Evolutionary conservation across 2,329 filamentous ascomycete species (phyloP).

Genomic region (Helminthosporium solani): DNA sequence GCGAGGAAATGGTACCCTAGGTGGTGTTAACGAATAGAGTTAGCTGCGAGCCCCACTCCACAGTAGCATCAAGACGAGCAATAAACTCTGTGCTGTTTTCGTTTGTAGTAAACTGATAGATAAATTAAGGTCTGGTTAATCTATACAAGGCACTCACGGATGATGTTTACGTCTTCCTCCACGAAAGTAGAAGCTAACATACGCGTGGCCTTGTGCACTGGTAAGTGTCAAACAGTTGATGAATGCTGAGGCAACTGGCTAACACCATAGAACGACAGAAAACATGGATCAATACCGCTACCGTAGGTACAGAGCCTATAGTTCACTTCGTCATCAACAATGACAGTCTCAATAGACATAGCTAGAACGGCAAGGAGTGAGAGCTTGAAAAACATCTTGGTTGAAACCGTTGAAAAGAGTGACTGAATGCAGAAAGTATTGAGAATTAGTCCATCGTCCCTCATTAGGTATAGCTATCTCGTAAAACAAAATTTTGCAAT

Average conservation of each 20-base stretch:
- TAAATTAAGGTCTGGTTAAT: constrained; percentile 1
- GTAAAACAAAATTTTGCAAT: too few species aligned
- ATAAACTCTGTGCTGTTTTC: constrained; percentile 16
- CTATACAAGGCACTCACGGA: constrained; percentile 16
- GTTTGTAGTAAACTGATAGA: constrained; percentile 12
- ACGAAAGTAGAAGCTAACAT: constrained; percentile 23
- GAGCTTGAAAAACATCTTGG: constrained; percentile 11
- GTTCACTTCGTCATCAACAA: constrained; percentile 5
- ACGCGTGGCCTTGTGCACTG: constrained; percentile 32
- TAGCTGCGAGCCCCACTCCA: constrained; percentile 20
- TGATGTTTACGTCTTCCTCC: constrained; percentile 30
- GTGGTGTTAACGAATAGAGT: constrained; percentile 23
- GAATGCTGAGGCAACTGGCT: constrained; percentile 21
- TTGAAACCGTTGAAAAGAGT: constrained; percentile 7
- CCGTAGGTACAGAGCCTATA: constrained; percentile 38
- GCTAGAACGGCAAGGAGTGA: constrained; percentile 6
- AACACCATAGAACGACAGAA: constrained; percentile 36
- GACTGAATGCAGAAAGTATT: constrained; percentile 3
- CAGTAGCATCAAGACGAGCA: constrained; percentile 19
- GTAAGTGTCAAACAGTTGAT: constrained; percentile 5
- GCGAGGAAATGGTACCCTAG: constrained; percentile 18
- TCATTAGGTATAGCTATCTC: too few species aligned
- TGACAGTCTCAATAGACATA: constrained; percentile 4
- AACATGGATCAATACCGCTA: constrained; percentile 22
- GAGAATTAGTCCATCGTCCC: not conserved